A percentile compares a stretch with the other conserved stretches of the same genome.
Evolutionary conservation across 768 basidiomycete genomes (phyloP).

Genomic region (Sporobolomyces pararoseus): DNA sequence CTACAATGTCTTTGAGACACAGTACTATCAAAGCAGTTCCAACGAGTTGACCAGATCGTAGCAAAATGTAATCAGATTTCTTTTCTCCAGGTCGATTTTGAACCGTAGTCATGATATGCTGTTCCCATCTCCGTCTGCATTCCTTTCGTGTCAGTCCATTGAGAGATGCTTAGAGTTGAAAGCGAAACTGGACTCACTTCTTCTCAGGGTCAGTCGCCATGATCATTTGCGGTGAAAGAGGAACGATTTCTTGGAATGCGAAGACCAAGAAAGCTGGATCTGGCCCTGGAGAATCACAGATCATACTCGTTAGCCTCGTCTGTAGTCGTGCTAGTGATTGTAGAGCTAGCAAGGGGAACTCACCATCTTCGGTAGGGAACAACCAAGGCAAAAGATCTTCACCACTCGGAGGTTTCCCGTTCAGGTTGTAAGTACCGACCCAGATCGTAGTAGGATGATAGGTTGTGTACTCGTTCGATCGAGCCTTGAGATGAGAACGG

Average conservation of each 20-base stretch:
- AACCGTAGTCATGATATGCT: conserved; percentile 71
- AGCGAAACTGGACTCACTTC: conserved; percentile 11
- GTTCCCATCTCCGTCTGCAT: conserved; percentile 83
- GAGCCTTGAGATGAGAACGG: conserved; percentile 62
- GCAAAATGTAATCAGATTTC: conserved; percentile 69
- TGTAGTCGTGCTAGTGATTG: too few species aligned
- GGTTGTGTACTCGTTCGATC: conserved; percentile 78
- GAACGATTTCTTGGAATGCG: conserved; percentile 96
- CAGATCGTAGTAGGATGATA: conserved; percentile 70
- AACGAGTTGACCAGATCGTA: conserved; percentile 95
- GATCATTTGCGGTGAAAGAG: conserved; percentile 95
- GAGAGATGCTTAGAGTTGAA: background rate
- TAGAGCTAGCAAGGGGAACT: too few species aligned
- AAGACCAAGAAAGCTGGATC: conserved; percentile 80
- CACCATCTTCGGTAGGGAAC: conserved; percentile 69
- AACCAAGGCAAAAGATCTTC: conserved; percentile 87
- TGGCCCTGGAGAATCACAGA: conserved; percentile 22
- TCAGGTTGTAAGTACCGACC: conserved; percentile 92
- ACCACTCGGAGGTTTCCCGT: conserved; percentile 71
- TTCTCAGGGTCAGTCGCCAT: conserved; percentile 45
- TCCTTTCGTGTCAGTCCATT: background rate
- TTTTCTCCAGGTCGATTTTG: conserved; percentile 62
- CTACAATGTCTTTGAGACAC: conserved; percentile 70
- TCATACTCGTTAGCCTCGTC: too few species aligned
- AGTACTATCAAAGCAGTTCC: conserved; percentile 86